Evolutionary conservation across 2,329 filamentous ascomycete genomes (phyloP), one percentile per base, ranked within the genome.

Genomic region (Neonectria coccinea): DNA sequence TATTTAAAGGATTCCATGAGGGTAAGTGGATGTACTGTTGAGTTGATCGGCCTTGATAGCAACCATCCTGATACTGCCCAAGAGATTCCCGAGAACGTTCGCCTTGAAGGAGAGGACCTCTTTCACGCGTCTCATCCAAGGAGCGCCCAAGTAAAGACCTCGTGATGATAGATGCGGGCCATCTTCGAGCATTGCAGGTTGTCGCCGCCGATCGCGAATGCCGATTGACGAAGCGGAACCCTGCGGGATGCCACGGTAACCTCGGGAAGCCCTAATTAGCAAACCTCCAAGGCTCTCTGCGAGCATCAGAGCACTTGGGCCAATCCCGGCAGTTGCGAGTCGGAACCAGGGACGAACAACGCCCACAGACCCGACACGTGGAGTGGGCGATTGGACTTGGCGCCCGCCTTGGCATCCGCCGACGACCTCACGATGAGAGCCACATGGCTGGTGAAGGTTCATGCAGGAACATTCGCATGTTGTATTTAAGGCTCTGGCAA

Each of bases 361-460:
- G 56, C 31, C 47, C 33, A 55, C 48, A n/a, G 42, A 56, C 53
- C 18, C 63, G 48, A 50, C 70, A 73, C 70, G 70, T 73, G 70
- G 70, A 69, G 67, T 48, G 59, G 54, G 60, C 62, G 64, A 73
- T 73, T 73, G 69, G 69, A 33, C 64, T 57, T 58, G 59, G 59
- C 52, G 62, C 47, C 58, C 47, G 66, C 36, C 55, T 18, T 22
- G 33, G 22, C 36, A 41, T 29, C 54, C 39, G 41, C 51, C 36
- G 33, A 59, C 52, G 27, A 48, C 57, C 62, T 45, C 48, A n/a
- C 33, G 16, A 50, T 39, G 53, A 51, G 4, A 33, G 20, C 20
- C 33, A 22, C 22, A 5, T 41, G n/a, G 14, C 5, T 18, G 11
- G 4, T 6, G 5, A 10, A 33, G 5, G 48, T 51, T 33, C 6